Percentiles rank a stretch among this genome's conserved stretches.
These are phyloP conservation scores for Mucuna pruriens DNA, from an alignment of 306 rosid genomes.

Conservation along the genomic window DNA sequence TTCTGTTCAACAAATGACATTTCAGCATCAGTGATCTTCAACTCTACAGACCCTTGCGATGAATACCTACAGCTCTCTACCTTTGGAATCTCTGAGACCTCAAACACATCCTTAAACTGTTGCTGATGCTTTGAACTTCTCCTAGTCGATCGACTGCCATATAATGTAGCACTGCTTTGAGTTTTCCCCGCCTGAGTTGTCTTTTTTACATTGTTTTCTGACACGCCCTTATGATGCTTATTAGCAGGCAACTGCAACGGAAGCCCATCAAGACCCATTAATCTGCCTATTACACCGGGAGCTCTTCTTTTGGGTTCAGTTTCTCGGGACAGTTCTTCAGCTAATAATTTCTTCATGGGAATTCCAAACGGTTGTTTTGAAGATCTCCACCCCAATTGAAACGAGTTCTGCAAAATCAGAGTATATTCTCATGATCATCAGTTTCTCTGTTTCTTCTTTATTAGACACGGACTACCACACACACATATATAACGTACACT, in stretches of 20 bases:
- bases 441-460: slow-evolving; percentile 13
- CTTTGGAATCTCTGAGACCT: slow-evolving; percentile 14
- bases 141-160: slow-evolving; percentile 24
- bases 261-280: slow-evolving; percentile 90
- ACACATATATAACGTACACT: background rate
- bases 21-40: slow-evolving; percentile 10
- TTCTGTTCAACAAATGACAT: slow-evolving; percentile 1
- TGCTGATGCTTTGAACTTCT: slow-evolving; percentile 2
- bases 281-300: slow-evolving; percentile 69
- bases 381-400: slow-evolving; percentile 53
- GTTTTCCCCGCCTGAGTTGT: slow-evolving; percentile 46
- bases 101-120: slow-evolving; percentile 29
- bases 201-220: slow-evolving; percentile 42
- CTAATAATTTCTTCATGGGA: slow-evolving; percentile 67
- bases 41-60: background rate
- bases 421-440: background rate
- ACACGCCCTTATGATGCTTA: slow-evolving; percentile 47
- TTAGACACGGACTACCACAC: background rate
- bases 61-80: background rate
- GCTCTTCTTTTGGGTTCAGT: slow-evolving; percentile 61
- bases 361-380: slow-evolving; percentile 55
- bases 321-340: slow-evolving; percentile 68
- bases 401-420: slow-evolving; percentile 50
- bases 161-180: slow-evolving; percentile 39
- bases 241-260: slow-evolving; percentile 52